These are phyloP conservation scores for Plasmodium fragile DNA, from an alignment of 169 alveolate species.

Conservation along the genomic window DNA sequence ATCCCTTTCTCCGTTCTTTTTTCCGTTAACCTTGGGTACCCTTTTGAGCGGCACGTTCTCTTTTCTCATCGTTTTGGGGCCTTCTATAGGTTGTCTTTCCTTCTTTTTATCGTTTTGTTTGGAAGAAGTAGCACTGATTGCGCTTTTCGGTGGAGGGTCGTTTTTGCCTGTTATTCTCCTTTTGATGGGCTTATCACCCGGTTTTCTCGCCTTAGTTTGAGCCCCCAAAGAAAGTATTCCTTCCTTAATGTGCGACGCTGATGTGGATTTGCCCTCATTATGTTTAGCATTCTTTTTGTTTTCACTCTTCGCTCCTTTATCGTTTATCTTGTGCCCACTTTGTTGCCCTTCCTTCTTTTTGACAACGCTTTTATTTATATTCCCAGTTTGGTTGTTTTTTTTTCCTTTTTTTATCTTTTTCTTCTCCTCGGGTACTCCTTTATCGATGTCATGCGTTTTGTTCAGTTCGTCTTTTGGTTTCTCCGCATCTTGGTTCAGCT, in stretches of 20 bases:
- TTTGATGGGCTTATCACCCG: neutral
- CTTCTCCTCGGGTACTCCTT: neutral
- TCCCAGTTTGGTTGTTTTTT: neutral
- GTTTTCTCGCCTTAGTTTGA: neutral
- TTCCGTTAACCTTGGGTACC: neutral
- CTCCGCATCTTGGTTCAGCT: neutral
- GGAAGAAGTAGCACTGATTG: neutral
- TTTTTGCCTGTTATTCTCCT: neutral
- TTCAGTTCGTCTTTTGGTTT: neutral
- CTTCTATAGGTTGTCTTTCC: neutral
- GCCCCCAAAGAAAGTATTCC: neutral
- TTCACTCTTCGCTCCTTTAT: neutral
- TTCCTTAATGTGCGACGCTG: neutral
- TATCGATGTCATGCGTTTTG: neutral
- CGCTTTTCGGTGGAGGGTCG: neutral
- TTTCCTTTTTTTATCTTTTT: neutral
- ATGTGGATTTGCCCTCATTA: neutral
- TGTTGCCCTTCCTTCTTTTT: neutral
- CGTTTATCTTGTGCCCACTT: neutral
- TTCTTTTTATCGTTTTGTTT: conserved; percentile 1
- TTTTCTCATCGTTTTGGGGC: neutral
- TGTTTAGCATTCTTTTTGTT: neutral
- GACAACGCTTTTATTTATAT: neutral
- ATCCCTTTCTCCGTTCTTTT: neutral
- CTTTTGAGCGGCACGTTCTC: neutral